Evolutionary conservation across 805 yeast genomes (phyloP).

Genomic region (Yarrowia porcina): DNA sequence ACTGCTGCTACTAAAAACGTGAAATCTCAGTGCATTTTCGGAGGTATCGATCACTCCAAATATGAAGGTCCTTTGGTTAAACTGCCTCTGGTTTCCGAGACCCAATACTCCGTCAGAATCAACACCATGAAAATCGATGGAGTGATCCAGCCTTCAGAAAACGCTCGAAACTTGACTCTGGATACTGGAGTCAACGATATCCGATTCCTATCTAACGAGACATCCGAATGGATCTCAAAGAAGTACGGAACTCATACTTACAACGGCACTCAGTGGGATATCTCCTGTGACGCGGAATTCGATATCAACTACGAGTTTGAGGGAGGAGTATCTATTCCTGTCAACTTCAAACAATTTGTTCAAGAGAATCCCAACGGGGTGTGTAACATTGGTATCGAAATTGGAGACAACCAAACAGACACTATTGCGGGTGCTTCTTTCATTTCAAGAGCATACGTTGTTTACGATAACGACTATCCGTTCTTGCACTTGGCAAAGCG

Average conservation of each 20-base stretch:
- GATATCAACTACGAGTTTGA: conserved; percentile 22
- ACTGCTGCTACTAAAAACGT: conserved; percentile 2
- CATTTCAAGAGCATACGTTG: conserved; percentile 7
- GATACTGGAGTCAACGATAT: conserved; percentile 18
- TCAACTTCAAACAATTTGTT: conserved; percentile 27
- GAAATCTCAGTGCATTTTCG: neutral
- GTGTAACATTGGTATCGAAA: neutral
- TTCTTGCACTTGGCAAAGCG: conserved; percentile 10
- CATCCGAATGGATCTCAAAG: conserved; percentile 14
- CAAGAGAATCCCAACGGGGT: conserved; percentile 23
- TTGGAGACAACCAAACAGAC: conserved; percentile 3
- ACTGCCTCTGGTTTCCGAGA: conserved; percentile 1
- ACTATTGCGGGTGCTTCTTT: conserved; percentile 15
- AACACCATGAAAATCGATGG: conserved; percentile 16
- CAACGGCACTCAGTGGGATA: conserved; percentile 20
- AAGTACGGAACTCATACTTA: conserved; percentile 14
- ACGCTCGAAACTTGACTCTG: conserved; percentile 14
- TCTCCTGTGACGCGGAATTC: conserved; percentile 14
- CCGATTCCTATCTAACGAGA: conserved; percentile 11
- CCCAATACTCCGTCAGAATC: conserved; percentile 17
- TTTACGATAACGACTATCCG: conserved; percentile 20
- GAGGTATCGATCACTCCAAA: conserved; percentile 7
- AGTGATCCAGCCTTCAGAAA: neutral
- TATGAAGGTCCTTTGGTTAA: conserved; percentile 13
- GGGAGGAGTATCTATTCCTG: conserved; percentile 8